Percentiles rank a stretch among this genome's conserved stretches.
phyloP scores from a whole-genome alignment of 2,329 filamentous ascomycete genomes.

The Keithomyces neogunnii region DNA sequence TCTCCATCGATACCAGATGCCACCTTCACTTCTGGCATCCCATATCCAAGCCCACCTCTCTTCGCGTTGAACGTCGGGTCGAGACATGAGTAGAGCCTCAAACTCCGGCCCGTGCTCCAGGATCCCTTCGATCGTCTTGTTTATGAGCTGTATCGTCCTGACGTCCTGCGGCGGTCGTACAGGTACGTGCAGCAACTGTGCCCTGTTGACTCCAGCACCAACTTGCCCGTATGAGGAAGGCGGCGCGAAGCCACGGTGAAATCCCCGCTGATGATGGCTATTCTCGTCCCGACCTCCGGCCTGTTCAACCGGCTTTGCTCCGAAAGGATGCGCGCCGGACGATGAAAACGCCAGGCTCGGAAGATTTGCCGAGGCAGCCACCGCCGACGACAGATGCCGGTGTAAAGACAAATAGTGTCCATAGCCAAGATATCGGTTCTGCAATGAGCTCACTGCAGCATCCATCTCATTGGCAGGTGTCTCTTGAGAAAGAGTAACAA shows the following conservation, averaged over 20 bases:
- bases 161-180: constrained; percentile 72
- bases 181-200: constrained; percentile 54
- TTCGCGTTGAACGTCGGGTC: constrained; percentile 72
- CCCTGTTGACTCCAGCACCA: constrained; percentile 32
- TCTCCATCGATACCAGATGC: constrained; percentile 88
- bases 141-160: constrained; percentile 72
- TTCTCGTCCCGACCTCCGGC: constrained; percentile 17
- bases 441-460: constrained; percentile 63
- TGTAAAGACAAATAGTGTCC: constrained; percentile 76
- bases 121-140: constrained; percentile 76
- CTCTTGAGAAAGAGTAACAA: constrained; percentile 72
- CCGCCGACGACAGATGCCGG: constrained; percentile 71
- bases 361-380: constrained; percentile 14
- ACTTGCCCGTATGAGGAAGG: constrained; percentile 56
- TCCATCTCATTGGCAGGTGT: constrained; percentile 81
- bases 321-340: constrained; percentile 59
- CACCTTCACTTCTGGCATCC: constrained; percentile 70
- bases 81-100: constrained; percentile 84
- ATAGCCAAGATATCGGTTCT: constrained; percentile 78
- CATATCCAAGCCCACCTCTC: constrained; percentile 94
- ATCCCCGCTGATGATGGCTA: constrained; percentile 34
- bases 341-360: constrained; percentile 23
- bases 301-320: constrained; percentile 58
- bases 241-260: constrained; percentile 61
- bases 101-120: constrained; percentile 77